Conservation (phyloP, 768 basidiomycete genomes). For the Termitomyces sp. region DNA sequence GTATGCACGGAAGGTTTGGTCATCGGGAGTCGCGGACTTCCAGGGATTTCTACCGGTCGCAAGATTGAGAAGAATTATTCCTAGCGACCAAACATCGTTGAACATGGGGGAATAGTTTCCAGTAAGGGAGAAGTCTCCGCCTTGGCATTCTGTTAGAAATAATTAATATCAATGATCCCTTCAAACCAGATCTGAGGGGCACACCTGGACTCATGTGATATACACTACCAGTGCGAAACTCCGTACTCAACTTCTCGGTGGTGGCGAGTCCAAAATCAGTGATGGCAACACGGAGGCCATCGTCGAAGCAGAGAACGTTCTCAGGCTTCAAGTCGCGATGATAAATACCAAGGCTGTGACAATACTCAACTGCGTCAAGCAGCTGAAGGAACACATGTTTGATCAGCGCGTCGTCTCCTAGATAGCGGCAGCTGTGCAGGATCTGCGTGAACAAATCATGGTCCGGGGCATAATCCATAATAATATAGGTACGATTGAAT, state of each 20-base stretch:
- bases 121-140: slow-evolving; percentile 58
- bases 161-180: slow-evolving; percentile 7
- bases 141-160: slow-evolving; percentile 74
- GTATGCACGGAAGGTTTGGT: slow-evolving; percentile 90
- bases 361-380: slow-evolving; percentile 89
- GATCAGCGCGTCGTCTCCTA: slow-evolving; percentile 82
- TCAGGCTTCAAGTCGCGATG: slow-evolving; percentile 99
- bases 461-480: slow-evolving; percentile 91
- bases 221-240: slow-evolving; percentile 91
- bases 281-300: slow-evolving; percentile 75
- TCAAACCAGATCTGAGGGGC: slow-evolving; percentile 7
- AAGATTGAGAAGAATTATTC: slow-evolving; percentile 94
- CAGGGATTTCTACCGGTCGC: slow-evolving; percentile 95
- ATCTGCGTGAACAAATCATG: slow-evolving; percentile 95
- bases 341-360: slow-evolving; percentile 88
- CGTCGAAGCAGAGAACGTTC: slow-evolving; percentile 84
- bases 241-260: slow-evolving; percentile 76
- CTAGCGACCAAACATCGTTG: slow-evolving; percentile 97
- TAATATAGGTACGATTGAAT: slow-evolving; percentile 74
- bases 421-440: slow-evolving; percentile 67
- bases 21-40: slow-evolving; percentile 82
- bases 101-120: slow-evolving; percentile 79
- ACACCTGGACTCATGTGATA: slow-evolving; percentile 96
- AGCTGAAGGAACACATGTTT: slow-evolving; percentile 91
- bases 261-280: slow-evolving; percentile 97